Evolutionary conservation across 371 early-diverging fungal genomes (phyloP).

Genomic region (Zopfochytrium polystomum): DNA sequence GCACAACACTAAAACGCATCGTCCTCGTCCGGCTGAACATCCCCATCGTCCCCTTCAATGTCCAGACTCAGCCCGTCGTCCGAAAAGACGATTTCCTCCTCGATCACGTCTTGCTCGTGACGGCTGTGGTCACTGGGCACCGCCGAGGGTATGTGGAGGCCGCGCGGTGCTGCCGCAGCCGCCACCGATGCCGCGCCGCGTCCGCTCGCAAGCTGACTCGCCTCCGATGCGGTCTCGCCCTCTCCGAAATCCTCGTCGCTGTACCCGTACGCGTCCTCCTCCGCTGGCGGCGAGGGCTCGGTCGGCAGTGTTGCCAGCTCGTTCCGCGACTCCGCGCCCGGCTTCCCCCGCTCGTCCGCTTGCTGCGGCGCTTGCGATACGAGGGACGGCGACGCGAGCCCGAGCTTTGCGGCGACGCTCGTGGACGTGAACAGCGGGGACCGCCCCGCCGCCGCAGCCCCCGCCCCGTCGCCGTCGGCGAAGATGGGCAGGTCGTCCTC

Average conservation of each 20-base stretch:
- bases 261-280: not conserved
- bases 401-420: not conserved
- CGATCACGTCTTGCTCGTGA: not conserved
- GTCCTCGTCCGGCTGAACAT: not conserved
- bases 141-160: not conserved
- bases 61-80: conserved; percentile 1
- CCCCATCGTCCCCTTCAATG: not conserved
- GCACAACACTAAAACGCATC: conserved; percentile 1
- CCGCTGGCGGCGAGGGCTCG: not conserved
- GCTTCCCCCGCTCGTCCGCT: not conserved
- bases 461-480: not conserved
- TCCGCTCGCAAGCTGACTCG: not conserved
- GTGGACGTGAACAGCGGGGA: not conserved
- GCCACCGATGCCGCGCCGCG: too few relatives aligned
- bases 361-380: not conserved
- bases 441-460: too few relatives aligned
- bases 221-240: not conserved
- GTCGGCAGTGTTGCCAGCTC: not conserved
- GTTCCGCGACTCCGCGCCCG: not conserved
- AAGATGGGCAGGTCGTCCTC: not conserved
- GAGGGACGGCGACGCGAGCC: not conserved
- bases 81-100: conserved; percentile 7
- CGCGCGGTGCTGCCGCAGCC: too few relatives aligned
- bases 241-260: conserved; percentile 6
- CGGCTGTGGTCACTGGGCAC: not conserved